Evolutionary conservation across 257 asterid genomes (phyloP).

Genomic region (Ballota nigra): DNA sequence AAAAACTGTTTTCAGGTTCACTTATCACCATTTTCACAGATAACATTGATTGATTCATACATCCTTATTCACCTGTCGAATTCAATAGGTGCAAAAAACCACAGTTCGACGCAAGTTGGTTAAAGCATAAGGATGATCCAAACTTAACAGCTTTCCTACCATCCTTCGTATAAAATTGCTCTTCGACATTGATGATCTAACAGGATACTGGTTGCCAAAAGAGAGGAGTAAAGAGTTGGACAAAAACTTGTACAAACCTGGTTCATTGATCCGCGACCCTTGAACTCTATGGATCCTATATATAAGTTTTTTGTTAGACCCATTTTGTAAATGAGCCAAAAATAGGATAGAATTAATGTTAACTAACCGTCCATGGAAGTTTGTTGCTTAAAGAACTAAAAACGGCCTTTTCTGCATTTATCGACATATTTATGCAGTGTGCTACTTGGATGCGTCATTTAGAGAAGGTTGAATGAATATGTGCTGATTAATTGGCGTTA

Average conservation of each 20-base stretch:
- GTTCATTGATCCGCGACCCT: background rate
- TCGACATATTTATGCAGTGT: background rate
- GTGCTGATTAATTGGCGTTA: too few relatives aligned
- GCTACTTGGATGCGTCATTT: background rate
- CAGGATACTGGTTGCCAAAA: background rate
- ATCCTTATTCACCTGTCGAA: slow-evolving; percentile 1
- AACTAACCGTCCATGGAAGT: background rate
- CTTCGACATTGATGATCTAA: background rate
- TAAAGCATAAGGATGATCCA: slow-evolving; percentile 75
- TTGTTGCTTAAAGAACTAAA: background rate
- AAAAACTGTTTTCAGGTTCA: background rate
- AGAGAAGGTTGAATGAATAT: background rate
- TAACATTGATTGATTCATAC: background rate
- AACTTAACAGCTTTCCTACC: slow-evolving; percentile 48
- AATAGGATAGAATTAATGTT: too few relatives aligned
- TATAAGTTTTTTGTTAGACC: background rate
- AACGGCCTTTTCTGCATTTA: too few relatives aligned
- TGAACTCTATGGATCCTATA: background rate
- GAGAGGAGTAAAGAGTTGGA: background rate
- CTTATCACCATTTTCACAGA: background rate
- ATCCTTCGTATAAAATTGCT: slow-evolving; percentile 31
- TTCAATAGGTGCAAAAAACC: slow-evolving; percentile 52
- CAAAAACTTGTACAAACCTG: background rate
- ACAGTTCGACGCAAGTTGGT: slow-evolving; percentile 64
- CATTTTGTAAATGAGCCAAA: background rate